Evolutionary conservation across 352 stramenopile species (phyloP), one percentile per base, ranked within the genome.

Genomic region (Phytophthora brassicae): DNA sequence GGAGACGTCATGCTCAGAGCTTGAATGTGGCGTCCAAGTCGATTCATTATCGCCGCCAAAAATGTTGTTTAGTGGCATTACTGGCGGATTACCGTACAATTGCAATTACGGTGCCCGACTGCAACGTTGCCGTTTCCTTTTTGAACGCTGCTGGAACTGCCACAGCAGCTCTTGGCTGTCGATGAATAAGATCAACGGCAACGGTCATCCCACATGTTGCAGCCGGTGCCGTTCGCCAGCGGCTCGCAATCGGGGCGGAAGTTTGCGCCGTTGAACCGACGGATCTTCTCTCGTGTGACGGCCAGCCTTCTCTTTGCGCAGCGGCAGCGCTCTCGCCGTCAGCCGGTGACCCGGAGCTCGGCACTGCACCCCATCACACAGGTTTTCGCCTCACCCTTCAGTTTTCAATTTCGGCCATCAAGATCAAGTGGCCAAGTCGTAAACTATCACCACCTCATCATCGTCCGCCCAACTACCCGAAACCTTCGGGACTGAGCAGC

Each of bases 231-330:
- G 33, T 46, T 31, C 4, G 26, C 20, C 42, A 50, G 42, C 46
- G 6, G 43, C 42, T 66, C 45, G 54, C 49, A 70, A 70, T 70
- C 54, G 43, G 16, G 29, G 31, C 38, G 39, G 42, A 62, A 61
- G 59, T 65, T 72, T 72, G 42, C 59, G 52, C 53, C 56, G 49
- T 59, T 52, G 61, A 49, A 42, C 35, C 48, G 65, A 13, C 61
- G 66, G 50, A 70, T 70, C 64, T 60, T 75, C 67, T 75, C 55
- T 72, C 47, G 47, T 60, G 53, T 67, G 60, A 60, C 54, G 59
- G 39, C 28, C 35, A 39, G 35, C 38, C 23, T 51, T 55, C 52
- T 63, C 43, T 57, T 41, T 60, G 29, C 19, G 46, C 46, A 11
- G 26, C 26, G 26, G 43, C 47, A 31, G 29, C 36, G 56, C 49